phyloP scores from a whole-genome alignment of 2,329 filamentous ascomycete genomes.

The Neopestalotiopsis rosae region DNA sequence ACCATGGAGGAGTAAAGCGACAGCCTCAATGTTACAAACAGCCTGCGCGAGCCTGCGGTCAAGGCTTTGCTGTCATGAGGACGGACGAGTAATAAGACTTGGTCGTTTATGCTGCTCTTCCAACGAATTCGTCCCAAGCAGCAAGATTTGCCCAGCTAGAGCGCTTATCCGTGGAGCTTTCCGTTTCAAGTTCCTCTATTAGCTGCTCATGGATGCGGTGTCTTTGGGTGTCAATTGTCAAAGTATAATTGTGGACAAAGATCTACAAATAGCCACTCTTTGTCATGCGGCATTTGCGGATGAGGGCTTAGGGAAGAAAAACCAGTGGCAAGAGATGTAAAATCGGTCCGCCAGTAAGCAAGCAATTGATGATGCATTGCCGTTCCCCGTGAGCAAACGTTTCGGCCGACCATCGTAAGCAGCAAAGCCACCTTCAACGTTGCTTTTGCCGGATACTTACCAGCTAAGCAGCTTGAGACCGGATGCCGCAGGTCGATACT shows the following conservation, averaged over 20 bases:
- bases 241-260: not conserved
- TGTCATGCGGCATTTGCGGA: not conserved
- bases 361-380: not conserved
- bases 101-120: not conserved
- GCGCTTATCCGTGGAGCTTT: not conserved
- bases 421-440: slow-evolving; percentile 1
- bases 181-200: not conserved
- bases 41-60: not conserved
- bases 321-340: not conserved
- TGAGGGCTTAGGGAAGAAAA: not conserved
- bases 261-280: not conserved
- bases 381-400: not conserved
- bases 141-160: not conserved
- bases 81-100: not conserved
- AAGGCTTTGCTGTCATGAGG: not conserved
- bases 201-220: not conserved
- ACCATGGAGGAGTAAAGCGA: not conserved
- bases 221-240: not conserved
- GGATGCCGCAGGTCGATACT: not conserved
- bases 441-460: not conserved
- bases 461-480: not conserved
- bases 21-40: not conserved
- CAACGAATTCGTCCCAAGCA: not conserved
- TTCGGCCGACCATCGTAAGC: not conserved
- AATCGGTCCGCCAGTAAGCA: not conserved